These are phyloP conservation scores for Persicaria tinctoria DNA, from an alignment of 148 eudicot genomes.

Conservation along the genomic window DNA sequence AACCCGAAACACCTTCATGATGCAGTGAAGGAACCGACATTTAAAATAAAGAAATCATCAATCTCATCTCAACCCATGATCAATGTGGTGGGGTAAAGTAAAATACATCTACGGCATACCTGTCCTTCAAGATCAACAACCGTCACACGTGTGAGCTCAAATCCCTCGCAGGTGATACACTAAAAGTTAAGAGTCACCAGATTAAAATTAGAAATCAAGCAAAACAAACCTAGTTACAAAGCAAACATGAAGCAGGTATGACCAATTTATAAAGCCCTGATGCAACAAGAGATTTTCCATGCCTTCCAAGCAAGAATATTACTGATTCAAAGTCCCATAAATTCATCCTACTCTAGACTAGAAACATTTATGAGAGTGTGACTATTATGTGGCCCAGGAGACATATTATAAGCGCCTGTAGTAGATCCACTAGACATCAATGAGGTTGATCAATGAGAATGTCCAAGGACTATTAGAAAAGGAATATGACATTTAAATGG, in stretches of 20 bases:
- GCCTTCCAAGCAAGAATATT: neutral
- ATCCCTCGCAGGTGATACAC: slow-evolving; percentile 81
- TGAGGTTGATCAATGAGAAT: neutral
- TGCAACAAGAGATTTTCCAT: neutral
- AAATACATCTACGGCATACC: slow-evolving; percentile 37
- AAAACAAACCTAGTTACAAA: neutral
- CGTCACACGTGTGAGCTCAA: slow-evolving; percentile 91
- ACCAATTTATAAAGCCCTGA: neutral
- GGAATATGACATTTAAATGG: neutral
- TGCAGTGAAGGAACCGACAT: too few species aligned
- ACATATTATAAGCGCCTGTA: neutral
- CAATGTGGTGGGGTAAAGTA: neutral
- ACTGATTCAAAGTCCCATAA: neutral
- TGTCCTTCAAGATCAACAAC: slow-evolving; percentile 74
- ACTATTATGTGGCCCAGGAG: neutral
- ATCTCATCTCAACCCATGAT: neutral
- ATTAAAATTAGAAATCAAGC: neutral
- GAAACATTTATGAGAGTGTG: neutral
- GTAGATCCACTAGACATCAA: neutral
- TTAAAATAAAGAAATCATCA: neutral
- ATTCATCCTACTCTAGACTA: neutral
- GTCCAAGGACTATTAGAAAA: neutral
- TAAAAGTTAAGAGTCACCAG: slow-evolving; percentile 16
- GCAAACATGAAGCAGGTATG: neutral
- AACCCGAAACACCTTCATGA: neutral